Evolutionary conservation across 176 grass and related monocot genomes (phyloP).

Genomic region (Oryza meridionalis): DNA sequence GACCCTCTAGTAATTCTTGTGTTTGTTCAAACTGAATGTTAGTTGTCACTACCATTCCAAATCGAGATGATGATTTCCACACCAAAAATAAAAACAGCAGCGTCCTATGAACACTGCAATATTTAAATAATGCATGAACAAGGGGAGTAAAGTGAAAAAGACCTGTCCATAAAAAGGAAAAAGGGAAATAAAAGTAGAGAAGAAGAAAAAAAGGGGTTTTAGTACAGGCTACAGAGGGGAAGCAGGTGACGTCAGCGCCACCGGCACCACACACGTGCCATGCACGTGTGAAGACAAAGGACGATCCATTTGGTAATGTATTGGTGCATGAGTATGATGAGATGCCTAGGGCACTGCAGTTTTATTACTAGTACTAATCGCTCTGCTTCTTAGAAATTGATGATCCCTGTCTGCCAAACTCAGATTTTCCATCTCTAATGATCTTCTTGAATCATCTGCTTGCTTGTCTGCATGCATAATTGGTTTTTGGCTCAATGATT

Average conservation of each 20-base stretch:
- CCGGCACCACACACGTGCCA: slow-evolving; percentile 51
- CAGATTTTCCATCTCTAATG: not conserved
- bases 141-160: slow-evolving; percentile 29
- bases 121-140: not conserved
- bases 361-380: not conserved
- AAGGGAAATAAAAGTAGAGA: slow-evolving; percentile 27
- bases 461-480: no score
- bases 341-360: not conserved
- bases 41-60: no score
- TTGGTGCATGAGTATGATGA: not conserved
- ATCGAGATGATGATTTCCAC: no score
- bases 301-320: slow-evolving; percentile 10
- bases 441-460: not conserved
- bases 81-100: no score
- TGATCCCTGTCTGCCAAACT: not conserved
- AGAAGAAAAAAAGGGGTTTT: not conserved
- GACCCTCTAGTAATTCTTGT: no score
- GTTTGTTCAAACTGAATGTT: no score
- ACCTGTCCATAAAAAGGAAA: slow-evolving; percentile 44
- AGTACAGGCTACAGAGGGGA: not conserved
- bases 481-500: no score
- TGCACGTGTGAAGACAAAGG: slow-evolving; percentile 51
- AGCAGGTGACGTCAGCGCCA: slow-evolving; percentile 47
- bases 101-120: no score
- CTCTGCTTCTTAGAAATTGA: not conserved